Base-by-base conservation (phyloP, 495 filamentous ascomycete species). In the Pyrenula massariospora region DNA sequence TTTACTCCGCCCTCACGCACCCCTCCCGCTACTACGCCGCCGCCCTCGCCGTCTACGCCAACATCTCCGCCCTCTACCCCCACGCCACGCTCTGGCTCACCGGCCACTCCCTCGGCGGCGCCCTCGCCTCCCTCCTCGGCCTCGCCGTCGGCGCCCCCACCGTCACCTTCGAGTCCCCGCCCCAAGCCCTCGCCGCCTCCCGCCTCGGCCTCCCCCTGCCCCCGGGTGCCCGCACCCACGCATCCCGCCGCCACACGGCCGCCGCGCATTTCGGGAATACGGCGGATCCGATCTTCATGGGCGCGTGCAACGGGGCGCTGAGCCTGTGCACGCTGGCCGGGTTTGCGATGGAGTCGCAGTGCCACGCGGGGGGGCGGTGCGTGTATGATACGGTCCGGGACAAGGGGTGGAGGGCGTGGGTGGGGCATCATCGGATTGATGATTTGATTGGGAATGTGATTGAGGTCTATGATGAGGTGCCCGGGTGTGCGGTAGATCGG, bases 231-330 rank as follows among this genome's bases (percentile, higher is more conserved):
- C 69, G 78, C 57, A 75, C 82, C 21, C 81, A 82, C 11, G 80
- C 84, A 55, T 71, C 73, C 3, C 70, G 83, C 2, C 66, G 74
- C 24, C 73, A 73, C 59, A 86, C 81, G 1, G 54, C 22, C 3
- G 12, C 22, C 19, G 87, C 74, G 59, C 87, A 91, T 66, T 82
- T 89, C 63, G 87, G 87, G 3, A 82, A 89, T 59, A 89, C 82
- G 8, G 87, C 87, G 10, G 87, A 91, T 66, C 87, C 87, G 1
- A 78, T 91, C 31, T 91, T 76, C 64, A 83, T 89, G 68, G 87
- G 87, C 42, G 79, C 80, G 11, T 91, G 87, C 68, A 87, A 87
- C 64, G 80, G 80, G 50, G 81, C 82, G 12, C 82, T 79, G 3
- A 83, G 84, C 12, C 70, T 73, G 10, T 91, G 87, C 66, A 83